Evolutionary conservation across 768 basidiomycete genomes (phyloP).

Genomic region (Hydnomerulius pinastri): DNA sequence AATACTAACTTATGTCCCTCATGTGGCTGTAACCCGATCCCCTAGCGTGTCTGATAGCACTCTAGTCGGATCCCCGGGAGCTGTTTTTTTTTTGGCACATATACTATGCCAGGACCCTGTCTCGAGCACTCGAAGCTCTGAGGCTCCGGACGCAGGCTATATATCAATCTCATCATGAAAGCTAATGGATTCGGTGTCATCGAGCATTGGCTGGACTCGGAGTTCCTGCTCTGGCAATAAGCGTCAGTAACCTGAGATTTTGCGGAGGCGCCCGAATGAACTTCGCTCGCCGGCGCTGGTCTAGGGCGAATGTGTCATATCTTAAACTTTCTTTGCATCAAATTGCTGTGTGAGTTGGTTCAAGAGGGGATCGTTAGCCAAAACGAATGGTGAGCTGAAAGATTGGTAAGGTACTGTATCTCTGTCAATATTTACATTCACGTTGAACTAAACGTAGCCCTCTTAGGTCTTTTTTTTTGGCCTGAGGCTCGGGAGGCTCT

Average conservation of each 20-base stretch:
- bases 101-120: constrained; percentile 7
- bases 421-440: no score
- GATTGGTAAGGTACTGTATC: no score
- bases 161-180: no score
- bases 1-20: constrained; percentile 3
- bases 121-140: constrained; percentile 3
- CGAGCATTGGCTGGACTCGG: no score
- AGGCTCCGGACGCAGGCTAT: constrained; percentile 10
- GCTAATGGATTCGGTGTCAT: no score
- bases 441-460: neutral
- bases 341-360: neutral
- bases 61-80: no score
- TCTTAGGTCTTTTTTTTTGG: constrained; percentile 7
- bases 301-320: no score
- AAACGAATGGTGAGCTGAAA: constrained; percentile 13
- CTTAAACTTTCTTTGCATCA: no score
- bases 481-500: constrained; percentile 4
- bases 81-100: constrained; percentile 12
- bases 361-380: neutral
- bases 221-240: no score
- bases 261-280: no score
- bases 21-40: constrained; percentile 6
- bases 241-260: no score
- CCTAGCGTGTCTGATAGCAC: neutral
- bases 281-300: no score